Percentiles rank a stretch among this genome's conserved stretches.
Conservation (phyloP, 2,329 filamentous ascomycete genomes). For the Stylonectria norvegica region DNA sequence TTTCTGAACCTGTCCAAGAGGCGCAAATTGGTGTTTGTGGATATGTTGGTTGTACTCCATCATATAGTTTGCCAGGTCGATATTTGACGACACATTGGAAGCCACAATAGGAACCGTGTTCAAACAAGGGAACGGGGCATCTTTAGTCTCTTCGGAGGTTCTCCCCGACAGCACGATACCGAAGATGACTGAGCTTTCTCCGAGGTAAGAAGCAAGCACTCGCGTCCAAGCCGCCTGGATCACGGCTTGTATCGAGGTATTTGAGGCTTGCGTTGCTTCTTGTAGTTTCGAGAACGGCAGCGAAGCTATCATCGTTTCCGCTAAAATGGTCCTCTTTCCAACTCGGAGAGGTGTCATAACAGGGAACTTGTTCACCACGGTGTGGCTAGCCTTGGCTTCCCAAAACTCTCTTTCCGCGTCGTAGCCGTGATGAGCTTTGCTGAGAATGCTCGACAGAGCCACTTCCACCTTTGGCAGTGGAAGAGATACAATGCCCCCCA, state of each 20-base stretch:
- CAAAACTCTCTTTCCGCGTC: slow-evolving; percentile 56
- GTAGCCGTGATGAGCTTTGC: slow-evolving; percentile 27
- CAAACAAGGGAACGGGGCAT: slow-evolving; percentile 72
- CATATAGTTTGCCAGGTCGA: slow-evolving; percentile 57
- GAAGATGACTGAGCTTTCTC: slow-evolving; percentile 71
- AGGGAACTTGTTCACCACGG: slow-evolving; percentile 69
- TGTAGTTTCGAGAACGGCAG: slow-evolving; percentile 49
- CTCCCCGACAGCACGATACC: slow-evolving; percentile 79
- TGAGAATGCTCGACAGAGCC: slow-evolving; percentile 42
- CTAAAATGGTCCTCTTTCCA: slow-evolving; percentile 29
- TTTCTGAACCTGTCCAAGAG: slow-evolving; percentile 68
- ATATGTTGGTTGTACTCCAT: slow-evolving; percentile 63
- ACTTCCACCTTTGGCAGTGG: slow-evolving; percentile 28
- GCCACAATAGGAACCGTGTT: slow-evolving; percentile 73
- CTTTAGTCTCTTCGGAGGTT: slow-evolving; percentile 55
- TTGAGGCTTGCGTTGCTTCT: slow-evolving; percentile 49
- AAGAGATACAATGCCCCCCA: slow-evolving; percentile 20
- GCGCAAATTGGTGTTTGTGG: slow-evolving; percentile 67
- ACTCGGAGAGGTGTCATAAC: slow-evolving; percentile 63
- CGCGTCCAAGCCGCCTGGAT: slow-evolving; percentile 77
- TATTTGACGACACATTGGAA: slow-evolving; percentile 51
- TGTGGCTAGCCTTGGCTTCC: slow-evolving; percentile 50
- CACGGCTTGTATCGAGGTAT: slow-evolving; percentile 72
- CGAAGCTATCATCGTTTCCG: slow-evolving; percentile 35
- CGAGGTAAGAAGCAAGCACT: slow-evolving; percentile 71